These are phyloP conservation scores for Chimonanthus salicifolius DNA, from an alignment of 164 flowering plant species.

Conservation along the genomic window DNA sequence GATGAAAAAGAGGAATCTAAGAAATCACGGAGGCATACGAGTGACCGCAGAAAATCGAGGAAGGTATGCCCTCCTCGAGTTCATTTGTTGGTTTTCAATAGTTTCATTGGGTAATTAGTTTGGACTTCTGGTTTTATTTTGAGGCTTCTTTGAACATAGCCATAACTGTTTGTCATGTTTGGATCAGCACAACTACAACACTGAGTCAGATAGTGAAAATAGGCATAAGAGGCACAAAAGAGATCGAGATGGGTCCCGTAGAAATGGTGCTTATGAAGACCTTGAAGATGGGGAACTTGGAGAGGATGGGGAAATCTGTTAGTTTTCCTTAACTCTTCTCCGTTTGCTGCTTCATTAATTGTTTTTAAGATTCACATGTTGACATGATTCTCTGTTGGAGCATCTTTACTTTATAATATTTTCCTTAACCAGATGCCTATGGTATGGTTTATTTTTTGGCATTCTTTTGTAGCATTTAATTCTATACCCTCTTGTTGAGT, in stretches of 20 bases:
- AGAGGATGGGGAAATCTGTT: slow-evolving; percentile 85
- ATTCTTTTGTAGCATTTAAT: background rate
- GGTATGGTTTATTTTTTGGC: background rate
- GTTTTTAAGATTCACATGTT: background rate
- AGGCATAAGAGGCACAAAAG: slow-evolving; percentile 77
- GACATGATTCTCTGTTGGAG: background rate
- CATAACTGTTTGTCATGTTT: background rate
- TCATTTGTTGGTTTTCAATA: too few species aligned
- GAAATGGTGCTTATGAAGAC: slow-evolving; percentile 62
- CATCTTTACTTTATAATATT: background rate
- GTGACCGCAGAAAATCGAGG: slow-evolving; percentile 82
- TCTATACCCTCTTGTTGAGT: background rate
- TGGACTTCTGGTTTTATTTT: background rate
- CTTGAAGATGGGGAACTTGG: slow-evolving; percentile 99
- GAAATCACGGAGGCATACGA: slow-evolving; percentile 64
- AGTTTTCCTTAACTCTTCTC: slow-evolving; percentile 14
- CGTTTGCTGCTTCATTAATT: background rate
- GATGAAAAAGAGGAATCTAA: slow-evolving; percentile 75
- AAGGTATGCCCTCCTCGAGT: slow-evolving; percentile 39
- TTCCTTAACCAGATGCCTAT: background rate
- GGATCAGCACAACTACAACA: slow-evolving; percentile 50
- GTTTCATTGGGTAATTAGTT: background rate
- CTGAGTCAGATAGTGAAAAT: slow-evolving; percentile 89
- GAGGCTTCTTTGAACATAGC: background rate
- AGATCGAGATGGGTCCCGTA: slow-evolving; percentile 75